These are phyloP conservation scores for Peniophora sp. DNA, from an alignment of 1,284 basidiomycete species.

Conservation along the genomic window DNA sequence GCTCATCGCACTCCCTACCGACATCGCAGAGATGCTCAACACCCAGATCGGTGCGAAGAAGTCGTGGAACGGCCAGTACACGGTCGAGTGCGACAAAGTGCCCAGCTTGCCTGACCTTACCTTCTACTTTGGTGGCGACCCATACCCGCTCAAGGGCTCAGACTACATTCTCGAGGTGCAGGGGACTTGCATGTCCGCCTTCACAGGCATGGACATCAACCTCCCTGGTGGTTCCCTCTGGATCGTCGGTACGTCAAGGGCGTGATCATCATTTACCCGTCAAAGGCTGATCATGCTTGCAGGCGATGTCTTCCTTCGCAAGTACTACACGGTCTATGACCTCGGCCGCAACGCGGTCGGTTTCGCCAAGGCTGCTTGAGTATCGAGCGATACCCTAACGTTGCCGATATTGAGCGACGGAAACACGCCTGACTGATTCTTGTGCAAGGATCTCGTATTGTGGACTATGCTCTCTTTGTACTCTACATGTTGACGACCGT, in stretches of 20 bases:
- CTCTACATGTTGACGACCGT: no score
- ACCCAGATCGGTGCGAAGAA: conserved; percentile 89
- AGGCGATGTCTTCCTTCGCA: conserved; percentile 83
- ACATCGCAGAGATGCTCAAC: conserved; percentile 98
- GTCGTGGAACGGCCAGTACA: conserved; percentile 93
- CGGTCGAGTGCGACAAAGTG: conserved; percentile 84
- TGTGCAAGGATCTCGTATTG: no score
- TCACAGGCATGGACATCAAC: conserved; percentile 90
- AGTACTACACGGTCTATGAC: conserved; percentile 94
- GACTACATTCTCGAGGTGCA: conserved; percentile 89
- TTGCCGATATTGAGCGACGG: no score
- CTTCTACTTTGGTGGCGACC: conserved; percentile 77
- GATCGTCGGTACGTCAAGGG: conserved; percentile 74
- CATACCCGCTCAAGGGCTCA: conserved; percentile 73
- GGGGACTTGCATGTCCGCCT: conserved; percentile 91
- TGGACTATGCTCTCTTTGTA: no score
- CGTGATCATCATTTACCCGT: conserved; percentile 4
- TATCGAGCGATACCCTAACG: no score
- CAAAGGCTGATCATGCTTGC: conserved; percentile 8
- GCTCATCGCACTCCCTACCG: conserved; percentile 85
- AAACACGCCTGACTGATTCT: no score
- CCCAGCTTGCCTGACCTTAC: conserved; percentile 79
- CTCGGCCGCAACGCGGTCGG: conserved; percentile 81
- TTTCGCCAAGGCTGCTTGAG: conserved; percentile 49
- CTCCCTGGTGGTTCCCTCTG: conserved; percentile 82